Percentiles rank a stretch among this genome's conserved stretches.
These are phyloP conservation scores for Lathyrus tuberosus DNA, from an alignment of 306 rosid species.

Conservation along the genomic window DNA sequence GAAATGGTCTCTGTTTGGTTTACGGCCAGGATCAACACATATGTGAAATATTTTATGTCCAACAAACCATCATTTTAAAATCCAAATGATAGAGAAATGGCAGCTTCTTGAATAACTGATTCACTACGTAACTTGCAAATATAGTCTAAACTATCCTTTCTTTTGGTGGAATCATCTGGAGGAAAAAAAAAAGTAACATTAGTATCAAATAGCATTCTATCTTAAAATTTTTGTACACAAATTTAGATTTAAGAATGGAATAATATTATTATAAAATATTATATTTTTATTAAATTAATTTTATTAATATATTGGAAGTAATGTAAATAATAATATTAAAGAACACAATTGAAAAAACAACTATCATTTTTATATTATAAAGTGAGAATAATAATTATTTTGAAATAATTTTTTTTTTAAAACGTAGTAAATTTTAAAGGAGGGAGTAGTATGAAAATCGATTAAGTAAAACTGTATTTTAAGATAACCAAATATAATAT, in stretches of 20 bases:
- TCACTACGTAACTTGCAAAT: constrained; percentile 11
- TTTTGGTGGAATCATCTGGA: neutral
- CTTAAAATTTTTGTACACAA: no score
- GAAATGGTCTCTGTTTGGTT: neutral
- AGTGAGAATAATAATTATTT: no score
- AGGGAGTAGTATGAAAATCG: neutral
- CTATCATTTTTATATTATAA: no score
- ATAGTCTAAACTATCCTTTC: neutral
- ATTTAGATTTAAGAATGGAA: no score
- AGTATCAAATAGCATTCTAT: neutral
- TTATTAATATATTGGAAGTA: no score
- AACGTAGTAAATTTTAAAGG: no score
- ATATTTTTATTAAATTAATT: no score
- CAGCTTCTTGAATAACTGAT: constrained; percentile 4
- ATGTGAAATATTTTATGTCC: neutral
- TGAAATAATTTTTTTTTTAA: no score
- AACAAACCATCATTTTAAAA: neutral
- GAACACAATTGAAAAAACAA: no score
- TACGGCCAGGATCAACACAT: neutral
- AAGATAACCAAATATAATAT: neutral
- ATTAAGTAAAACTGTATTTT: neutral
- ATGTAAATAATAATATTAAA: no score
- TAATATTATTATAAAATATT: no score
- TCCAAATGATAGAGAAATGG: constrained; percentile 3
- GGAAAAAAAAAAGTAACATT: neutral